Evolutionary conservation across 2,329 filamentous ascomycete genomes (phyloP), one percentile per base, ranked within the genome.

Genomic region (Magnaporthales sp.): DNA sequence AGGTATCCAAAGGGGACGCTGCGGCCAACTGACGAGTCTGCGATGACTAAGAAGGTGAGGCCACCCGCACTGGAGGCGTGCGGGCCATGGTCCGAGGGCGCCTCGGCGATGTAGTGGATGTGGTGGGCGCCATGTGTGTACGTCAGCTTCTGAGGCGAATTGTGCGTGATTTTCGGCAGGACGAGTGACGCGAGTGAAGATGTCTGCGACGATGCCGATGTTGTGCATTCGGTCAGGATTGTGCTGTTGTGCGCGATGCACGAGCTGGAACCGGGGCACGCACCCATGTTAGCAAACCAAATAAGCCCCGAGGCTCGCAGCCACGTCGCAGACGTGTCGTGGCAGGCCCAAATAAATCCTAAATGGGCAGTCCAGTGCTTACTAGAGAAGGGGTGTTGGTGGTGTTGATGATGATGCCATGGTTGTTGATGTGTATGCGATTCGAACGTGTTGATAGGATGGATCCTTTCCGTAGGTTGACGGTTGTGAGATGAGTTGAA

Each of bases 211-310:
- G 91, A 89, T 69, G 93, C 91, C 1, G 92, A 92, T 38, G 92
- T 89, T 63, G 92, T 96, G 81, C 96, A 94, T 81, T 99, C 95
- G 74, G 91, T 82, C 68, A 99, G 89, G 79, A 99, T 97, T 62
- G 93, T 98, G 66, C 88, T 91, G 75, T 95, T 90, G 80, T 98
- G 89, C 64, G 95, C 93, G 78, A 99, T 95, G 81, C 95, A 98
- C 72, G 92, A 89, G 81, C 93, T 97, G 73, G 27, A 60, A 29
- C 67, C 38, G 69, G 61, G 62, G 67, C 22, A 29, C 24, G 51
- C 5, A 15, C 6, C 63, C 22, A 27, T 24, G 63, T 64, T 27
- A 64, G 63, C 54, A 32, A 22, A 58, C 13, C 26, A 27, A 27
- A 26, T 26, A 15, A 15, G 26, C 24, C 5, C 38, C 13, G 11